Base-by-base conservation (phyloP, 805 yeast genomes). In the Soucietia sequanensis region DNA sequence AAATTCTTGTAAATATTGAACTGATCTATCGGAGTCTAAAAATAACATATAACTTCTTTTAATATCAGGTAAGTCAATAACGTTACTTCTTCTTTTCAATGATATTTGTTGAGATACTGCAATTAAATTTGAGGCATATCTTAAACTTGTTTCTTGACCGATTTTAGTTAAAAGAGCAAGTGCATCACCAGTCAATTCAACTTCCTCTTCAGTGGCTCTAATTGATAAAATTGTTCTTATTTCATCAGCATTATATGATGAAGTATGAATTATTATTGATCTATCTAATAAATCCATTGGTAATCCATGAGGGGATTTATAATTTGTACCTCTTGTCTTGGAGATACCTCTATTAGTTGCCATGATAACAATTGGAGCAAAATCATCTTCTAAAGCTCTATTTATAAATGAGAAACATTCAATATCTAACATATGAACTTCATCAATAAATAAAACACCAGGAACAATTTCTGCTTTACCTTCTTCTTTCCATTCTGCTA, bases 401-500 rank as follows among this genome's bases (percentile, higher is more conserved):
- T 93, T 93, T 53, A 93, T 71, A 60, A 86, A 93, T 9, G 99
- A 87, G 69, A 93, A 93, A 59, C 95, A 87, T 71, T 93, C 99
- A 44, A 93, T 83, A 58, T 93, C 99, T 51, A 93, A 74, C 99
- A 93, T 93, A 68, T 93, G 95, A 28, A 90, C 98, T 68, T 93
- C 99, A 65, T 93, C 99, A 50, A 93, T 93, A 63, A 93, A 93
- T 50, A 93, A 70, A 16, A 93, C 99, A 51, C 99, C 99, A 10
- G 99, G 98, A 27, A 88, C 88, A 46, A 93, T 88, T 59, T 91
- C 95, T 8, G 99, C 99, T 62, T 93, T 93, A 41, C 99, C 98
- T 71, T 93, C 98, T 66, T 93, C 98, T 54, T 85, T 88, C 95
- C 97, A 93, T 65, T 93, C 97, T 14, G 95, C 95, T 34, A 93